Evolutionary conservation across 352 stramenopile genomes (phyloP).

Genomic region (Globisporangium viniferum): DNA sequence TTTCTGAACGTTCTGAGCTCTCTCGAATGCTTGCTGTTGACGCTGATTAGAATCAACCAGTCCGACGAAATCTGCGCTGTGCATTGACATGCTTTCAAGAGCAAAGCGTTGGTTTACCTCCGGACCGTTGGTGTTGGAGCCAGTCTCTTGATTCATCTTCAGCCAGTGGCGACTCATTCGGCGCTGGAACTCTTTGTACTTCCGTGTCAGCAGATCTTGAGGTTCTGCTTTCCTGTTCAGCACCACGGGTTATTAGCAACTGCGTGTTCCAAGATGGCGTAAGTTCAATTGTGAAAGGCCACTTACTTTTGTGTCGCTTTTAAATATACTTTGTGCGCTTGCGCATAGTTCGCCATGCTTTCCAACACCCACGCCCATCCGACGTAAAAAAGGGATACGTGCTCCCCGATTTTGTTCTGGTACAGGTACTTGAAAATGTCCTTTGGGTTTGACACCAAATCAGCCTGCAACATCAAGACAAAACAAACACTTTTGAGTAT

Average conservation of each 20-base stretch:
- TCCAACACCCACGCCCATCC: conserved; percentile 83
- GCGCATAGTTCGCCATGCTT: conserved; percentile 74
- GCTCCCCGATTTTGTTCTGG: conserved; percentile 83
- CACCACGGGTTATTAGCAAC: background rate
- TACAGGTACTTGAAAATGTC: conserved; percentile 90
- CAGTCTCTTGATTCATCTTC: conserved; percentile 50
- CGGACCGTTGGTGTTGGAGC: conserved; percentile 16
- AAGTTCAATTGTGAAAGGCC: background rate
- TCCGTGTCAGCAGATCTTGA: conserved; percentile 59
- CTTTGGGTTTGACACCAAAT: conserved; percentile 82
- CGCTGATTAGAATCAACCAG: conserved; percentile 55
- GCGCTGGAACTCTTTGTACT: conserved; percentile 83
- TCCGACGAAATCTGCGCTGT: conserved; percentile 50
- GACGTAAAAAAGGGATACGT: conserved; percentile 81
- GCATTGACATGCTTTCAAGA: conserved; percentile 56
- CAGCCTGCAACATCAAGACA: conserved; percentile 40
- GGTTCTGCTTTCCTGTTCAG: conserved; percentile 59
- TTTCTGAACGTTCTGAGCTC: conserved; percentile 54
- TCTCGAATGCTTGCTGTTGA: conserved; percentile 56
- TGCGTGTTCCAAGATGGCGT: background rate
- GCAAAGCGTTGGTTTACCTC: conserved; percentile 56
- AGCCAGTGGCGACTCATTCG: conserved; percentile 83
- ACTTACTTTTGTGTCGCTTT: conserved; percentile 85
- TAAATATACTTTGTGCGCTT: conserved; percentile 85
- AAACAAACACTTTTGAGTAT: background rate